Base-by-base conservation (phyloP, 129 eudicot genomes). In the Pulicaria dysenterica region DNA sequence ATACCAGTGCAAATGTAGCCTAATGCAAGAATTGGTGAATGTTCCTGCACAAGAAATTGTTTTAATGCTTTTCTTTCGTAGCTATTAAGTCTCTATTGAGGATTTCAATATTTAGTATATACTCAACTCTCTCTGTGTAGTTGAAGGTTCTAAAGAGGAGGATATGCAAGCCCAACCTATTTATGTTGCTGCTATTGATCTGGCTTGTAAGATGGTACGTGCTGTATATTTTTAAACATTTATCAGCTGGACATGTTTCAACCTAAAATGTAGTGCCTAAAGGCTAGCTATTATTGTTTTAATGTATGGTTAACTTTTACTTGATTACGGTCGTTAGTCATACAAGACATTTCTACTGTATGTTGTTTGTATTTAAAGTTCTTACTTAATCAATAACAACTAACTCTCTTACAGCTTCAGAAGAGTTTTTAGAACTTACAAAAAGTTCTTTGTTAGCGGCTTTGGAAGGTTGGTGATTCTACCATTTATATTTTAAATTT, bases 401-500 rank as follows among this genome's bases (percentile, higher is more conserved):
- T 55, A 55, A 57, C 39, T 74, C 8, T 46, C 63, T 19, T 85
- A 67, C 89, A 94, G 96, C 96, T 57, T 94, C 98, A 15, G 98
- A 94, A 73, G 98, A 94, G 84, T 94, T 94, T 81, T 24, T 94
- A 84, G 98, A 94, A 79, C 98, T 94, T 66, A 84, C 87, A 8
- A 94, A 94, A 78, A 94, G 98, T 86, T 97, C 95, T n/a, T 79
- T 94, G 79, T 77, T 94, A 81, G 96, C 98, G 12, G 96, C 98
- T 65, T 75, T 94, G 77, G 98, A 94, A 90, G 98, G 98, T 94
- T 67, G 67, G 93, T 76, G 38, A 36, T 55, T 69, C 12, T 43
- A 47, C 24, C 51, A 58, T 67, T 43, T 3, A 71, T 65, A 58
- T 72, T n/a, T n/a, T n/a, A n/a, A n/a, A n/a, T n/a, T n/a, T n/a